Base-by-base conservation (phyloP, 768 basidiomycete species). In the Dictyophora rubrovolvata region DNA sequence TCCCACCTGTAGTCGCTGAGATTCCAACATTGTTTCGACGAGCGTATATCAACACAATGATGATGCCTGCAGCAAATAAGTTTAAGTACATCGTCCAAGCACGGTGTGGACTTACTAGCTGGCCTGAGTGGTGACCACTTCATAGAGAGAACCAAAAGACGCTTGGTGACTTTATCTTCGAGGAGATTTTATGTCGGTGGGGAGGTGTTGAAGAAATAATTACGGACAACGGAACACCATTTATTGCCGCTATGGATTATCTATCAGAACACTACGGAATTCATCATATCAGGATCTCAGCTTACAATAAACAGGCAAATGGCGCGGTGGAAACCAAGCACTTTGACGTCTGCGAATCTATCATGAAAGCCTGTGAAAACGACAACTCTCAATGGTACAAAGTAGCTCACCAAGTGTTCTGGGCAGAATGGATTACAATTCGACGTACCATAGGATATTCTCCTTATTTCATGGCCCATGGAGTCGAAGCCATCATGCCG, bases 1-100 rank as follows among this genome's bases (percentile, higher is more conserved):
- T 67, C 8, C 69, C 68, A 0, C 63, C 65, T 0, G 61, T 52
- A 0, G 48, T 68, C 5, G 48, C 65, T 0, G 34, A 22, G 0
- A 64, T 67, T 0, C 53, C 64, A 1, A 42, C 61, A 0, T 62
- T 67, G 5, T 77, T 74, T 56, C 17, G 61, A 10, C 73, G 73
- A 42, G 67, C 70, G 0, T 70, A 77, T 37, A 63, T 74, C 8
- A 71, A 79, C 62, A 69, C 71, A 0, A 77, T 79, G 75, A 63
- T 68, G 50, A 70, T 79, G 64, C 75, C 72, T 0, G 55, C 54
- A 0, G 67, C 73, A 0, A 65, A 66, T 1, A 68, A 73, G 0
- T 75, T 61, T 60, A 61, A 60, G 5, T 72, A 71, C 33, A 59
- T 77, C 12, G 62, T 77, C 0, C 75, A 75, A 50, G 75, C 67